Conservation (phyloP, 495 filamentous ascomycete species). For the Elaphomyces granulatus region DNA sequence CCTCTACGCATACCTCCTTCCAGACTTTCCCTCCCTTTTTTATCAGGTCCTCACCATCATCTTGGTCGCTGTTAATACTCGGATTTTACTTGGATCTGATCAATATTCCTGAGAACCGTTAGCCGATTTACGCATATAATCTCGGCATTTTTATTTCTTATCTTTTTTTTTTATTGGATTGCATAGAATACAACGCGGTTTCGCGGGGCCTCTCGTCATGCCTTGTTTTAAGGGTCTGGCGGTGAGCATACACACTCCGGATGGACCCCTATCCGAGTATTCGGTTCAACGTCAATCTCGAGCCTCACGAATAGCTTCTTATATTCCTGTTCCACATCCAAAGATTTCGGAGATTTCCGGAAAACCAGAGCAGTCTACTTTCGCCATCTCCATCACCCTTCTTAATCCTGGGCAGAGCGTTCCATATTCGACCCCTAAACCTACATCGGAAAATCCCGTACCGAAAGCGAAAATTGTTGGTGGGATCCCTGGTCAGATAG, state of each 20-base stretch:
- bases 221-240: constrained; percentile 97
- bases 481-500: constrained; percentile 42
- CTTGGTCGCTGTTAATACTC: too few relatives aligned
- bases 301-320: constrained; percentile 82
- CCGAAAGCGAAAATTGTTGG: constrained; percentile 71
- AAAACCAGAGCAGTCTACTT: constrained; percentile 81
- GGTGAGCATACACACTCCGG: constrained; percentile 87
- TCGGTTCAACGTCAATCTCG: constrained; percentile 89
- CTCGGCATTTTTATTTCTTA: too few relatives aligned
- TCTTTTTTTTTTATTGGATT: too few relatives aligned
- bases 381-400: constrained; percentile 92
- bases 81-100: too few relatives aligned
- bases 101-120: too few relatives aligned
- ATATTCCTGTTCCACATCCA: constrained; percentile 86
- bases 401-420: constrained; percentile 77
- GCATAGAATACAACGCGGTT: too few relatives aligned
- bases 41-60: too few relatives aligned
- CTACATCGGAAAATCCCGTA: constrained; percentile 53
- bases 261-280: constrained; percentile 78
- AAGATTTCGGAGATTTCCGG: constrained; percentile 52
- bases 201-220: too few relatives aligned
- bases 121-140: too few relatives aligned
- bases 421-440: constrained; percentile 73
- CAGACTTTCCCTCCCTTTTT: too few relatives aligned
- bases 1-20: too few relatives aligned